A percentile compares a stretch with the other conserved stretches of the same genome.
These are phyloP conservation scores for Amanita muscaria DNA, from an alignment of 768 basidiomycete genomes.

Conservation along the genomic window DNA sequence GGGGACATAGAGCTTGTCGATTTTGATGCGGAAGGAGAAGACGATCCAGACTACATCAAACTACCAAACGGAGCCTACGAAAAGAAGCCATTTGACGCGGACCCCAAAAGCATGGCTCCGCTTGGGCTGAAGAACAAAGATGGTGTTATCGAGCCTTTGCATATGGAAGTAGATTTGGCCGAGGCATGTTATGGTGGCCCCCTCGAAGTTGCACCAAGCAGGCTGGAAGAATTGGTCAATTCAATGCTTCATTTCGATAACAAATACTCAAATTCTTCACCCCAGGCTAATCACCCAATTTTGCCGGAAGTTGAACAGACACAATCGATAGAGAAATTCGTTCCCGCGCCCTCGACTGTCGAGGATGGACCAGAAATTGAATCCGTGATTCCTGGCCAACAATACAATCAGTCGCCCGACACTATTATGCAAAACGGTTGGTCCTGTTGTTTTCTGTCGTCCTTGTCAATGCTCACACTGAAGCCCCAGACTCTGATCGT, in stretches of 20 bases:
- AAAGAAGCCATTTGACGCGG: slow-evolving; percentile 12
- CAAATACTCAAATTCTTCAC: neutral
- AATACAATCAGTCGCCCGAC: too few species aligned
- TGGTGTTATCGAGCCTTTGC: slow-evolving; percentile 42
- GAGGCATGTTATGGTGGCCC: slow-evolving; percentile 45
- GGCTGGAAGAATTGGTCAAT: slow-evolving; percentile 49
- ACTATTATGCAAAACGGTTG: too few species aligned
- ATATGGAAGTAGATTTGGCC: slow-evolving; percentile 21
- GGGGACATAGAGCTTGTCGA: slow-evolving; percentile 40
- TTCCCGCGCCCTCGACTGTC: slow-evolving; percentile 1
- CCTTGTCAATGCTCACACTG: too few species aligned
- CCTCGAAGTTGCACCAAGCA: slow-evolving; percentile 41
- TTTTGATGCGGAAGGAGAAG: slow-evolving; percentile 52
- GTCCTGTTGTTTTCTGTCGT: too few species aligned
- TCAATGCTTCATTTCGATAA: neutral
- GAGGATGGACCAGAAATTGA: neutral
- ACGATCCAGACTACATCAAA: slow-evolving; percentile 37
- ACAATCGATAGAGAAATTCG: neutral
- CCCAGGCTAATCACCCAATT: slow-evolving; percentile 5
- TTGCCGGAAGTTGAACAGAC: slow-evolving; percentile 8
- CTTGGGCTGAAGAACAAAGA: slow-evolving; percentile 50
- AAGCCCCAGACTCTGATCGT: too few species aligned
- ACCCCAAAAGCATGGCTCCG: slow-evolving; percentile 28
- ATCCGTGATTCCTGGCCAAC: neutral
- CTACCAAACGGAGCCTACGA: slow-evolving; percentile 29